Evolutionary conservation across 2,329 filamentous ascomycete species (phyloP), one percentile per base, ranked within the genome.

Genomic region (Emergomyces pasteurianus): DNA sequence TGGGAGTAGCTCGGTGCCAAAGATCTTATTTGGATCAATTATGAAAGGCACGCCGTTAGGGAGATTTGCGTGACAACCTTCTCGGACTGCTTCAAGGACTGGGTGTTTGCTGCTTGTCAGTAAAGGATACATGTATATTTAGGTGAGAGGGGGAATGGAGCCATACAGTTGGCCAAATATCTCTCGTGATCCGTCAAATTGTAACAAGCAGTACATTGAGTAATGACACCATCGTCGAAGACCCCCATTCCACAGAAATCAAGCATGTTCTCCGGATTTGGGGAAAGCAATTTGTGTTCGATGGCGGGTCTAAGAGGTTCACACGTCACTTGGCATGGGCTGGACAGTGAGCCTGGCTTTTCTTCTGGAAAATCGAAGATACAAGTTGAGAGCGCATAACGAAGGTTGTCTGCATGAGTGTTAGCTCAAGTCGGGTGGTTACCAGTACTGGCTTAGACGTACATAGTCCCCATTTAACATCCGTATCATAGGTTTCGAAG

Each of bases 391-490:
- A 78, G 72, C 1, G 76, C 71, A 63, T 71, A 79, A 47, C 77
- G 76, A 55, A 79, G 70, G 58, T 78, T 78, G 67, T 76, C 77
- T 79, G 64, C 21, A 47, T 49, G 12, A 55, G 42, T 43, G 67
- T 65, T 58, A 65, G 63, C 58, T 58, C 52, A 31, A n/a, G 21
- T 34, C 23, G 31, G 6, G 54, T 43, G 52, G 43, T 31, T 50
- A 54, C 10, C 16, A 53, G 26, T 38, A 14, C 43, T 42, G 21
- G 16, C 7, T 42, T 54, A 56, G 42, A 63, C 76, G 64, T 75
- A 79, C 77, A 77, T 52, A 79, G 67, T 43, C 72, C 77, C 76
- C 75, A 79, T 64, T 74, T 67, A 10, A 78, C 73, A 64, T 79
- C 77, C 21, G 76, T 72, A 61, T 77, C 70, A 6, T 23, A 23